phyloP scores from a whole-genome alignment of 2,329 filamentous ascomycete genomes.

The Fusarium bulbicola region DNA sequence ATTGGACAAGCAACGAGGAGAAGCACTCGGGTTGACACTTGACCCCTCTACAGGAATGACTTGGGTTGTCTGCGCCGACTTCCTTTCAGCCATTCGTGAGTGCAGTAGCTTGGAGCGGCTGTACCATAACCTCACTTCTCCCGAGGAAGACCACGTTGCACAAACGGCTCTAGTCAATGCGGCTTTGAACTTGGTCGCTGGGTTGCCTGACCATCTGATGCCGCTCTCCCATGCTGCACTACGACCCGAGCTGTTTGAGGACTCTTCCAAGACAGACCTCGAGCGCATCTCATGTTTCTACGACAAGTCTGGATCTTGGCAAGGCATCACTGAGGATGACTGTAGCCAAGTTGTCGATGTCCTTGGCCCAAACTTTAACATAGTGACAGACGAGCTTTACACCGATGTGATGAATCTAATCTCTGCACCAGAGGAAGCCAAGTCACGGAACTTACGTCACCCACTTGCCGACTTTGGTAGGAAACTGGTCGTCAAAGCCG shows the following conservation, averaged over 20 bases:
- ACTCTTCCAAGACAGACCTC: constrained; percentile 73
- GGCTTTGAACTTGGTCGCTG: constrained; percentile 74
- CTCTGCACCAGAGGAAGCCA: constrained; percentile 56
- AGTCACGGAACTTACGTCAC: constrained; percentile 55
- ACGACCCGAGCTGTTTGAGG: constrained; percentile 77
- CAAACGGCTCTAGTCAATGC: constrained; percentile 73
- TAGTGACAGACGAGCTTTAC: constrained; percentile 65
- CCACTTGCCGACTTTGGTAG: constrained; percentile 80
- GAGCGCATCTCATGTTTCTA: constrained; percentile 83
- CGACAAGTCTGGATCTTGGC: constrained; percentile 79
- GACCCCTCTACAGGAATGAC: constrained; percentile 77
- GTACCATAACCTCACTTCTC: constrained; percentile 69
- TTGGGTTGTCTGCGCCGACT: constrained; percentile 87
- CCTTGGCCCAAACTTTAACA: constrained; percentile 72
- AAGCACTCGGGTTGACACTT: constrained; percentile 80
- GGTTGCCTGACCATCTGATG: constrained; percentile 74
- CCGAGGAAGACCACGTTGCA: constrained; percentile 62
- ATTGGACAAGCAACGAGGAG: constrained; percentile 84
- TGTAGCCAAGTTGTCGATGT: constrained; percentile 74
- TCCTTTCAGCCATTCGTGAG: constrained; percentile 79
- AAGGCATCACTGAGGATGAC: constrained; percentile 84
- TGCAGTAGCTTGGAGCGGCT: constrained; percentile 82
- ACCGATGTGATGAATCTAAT: constrained; percentile 59
- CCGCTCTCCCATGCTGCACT: constrained; percentile 74
- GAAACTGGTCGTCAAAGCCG: constrained; percentile 76